Evolutionary conservation across 2,329 filamentous ascomycete genomes (phyloP), one percentile per base, ranked within the genome.

Genomic region (Beauveria brongniartii): DNA sequence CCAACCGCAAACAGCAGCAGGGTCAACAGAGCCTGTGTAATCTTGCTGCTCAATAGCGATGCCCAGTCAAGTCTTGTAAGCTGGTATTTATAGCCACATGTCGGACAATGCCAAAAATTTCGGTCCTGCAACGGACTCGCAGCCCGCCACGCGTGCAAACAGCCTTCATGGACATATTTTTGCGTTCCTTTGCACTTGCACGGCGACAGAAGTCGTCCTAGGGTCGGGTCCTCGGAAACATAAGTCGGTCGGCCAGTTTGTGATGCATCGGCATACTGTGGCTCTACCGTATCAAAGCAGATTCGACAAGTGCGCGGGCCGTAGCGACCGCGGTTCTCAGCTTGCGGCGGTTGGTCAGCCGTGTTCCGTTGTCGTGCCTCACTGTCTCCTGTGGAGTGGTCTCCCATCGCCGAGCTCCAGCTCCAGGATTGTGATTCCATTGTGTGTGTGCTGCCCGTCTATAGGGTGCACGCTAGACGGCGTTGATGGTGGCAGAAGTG

Each of bases 151-250:
- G 84, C 80, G 68, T 89, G 85, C 54, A 99, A 80, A 70, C 94
- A 99, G 34, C 86, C 89, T 73, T 97, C 91, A 73, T 99, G 94
- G 26, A 97, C 92, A 74, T 96, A 97, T 76, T 90, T 90, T 67
- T 93, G 90, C 44, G 90, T 91, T 57, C 94, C 94, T 76, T 91
- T 95, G 81, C 94, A 99, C 75, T 88, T 86, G 80, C 94, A 99
- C 41, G 94, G 94, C 59, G 89, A 89, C 67, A 97, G 83, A 30
- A 99, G 79, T 55, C 91, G 87, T 44, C 91, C 91, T 34, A 88
- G 82, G 65, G 87, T 81, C 7, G 85, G 81, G 65, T 91, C 89
- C 63, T 89, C 84, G 26, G 90, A 92, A 56, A 87, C 81, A 69
- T 96, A 96, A 22, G 72, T 72, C 8, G 76, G 76, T 28, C 70